Evolutionary conservation across 139 green algal species (phyloP).

Genomic region (Chloropicon primus): DNA sequence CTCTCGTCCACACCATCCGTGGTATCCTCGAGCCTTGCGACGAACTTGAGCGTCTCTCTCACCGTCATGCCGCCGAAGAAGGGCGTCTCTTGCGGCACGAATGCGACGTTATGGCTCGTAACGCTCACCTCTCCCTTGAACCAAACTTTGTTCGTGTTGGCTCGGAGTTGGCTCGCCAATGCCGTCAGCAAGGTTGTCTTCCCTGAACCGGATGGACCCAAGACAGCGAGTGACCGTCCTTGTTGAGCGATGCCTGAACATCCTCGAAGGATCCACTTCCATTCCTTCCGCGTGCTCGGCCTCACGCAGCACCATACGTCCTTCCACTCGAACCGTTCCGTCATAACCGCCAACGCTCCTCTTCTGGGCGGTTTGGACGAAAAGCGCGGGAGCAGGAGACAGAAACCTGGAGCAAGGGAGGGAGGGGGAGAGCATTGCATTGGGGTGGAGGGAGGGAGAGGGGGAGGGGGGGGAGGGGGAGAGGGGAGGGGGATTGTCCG

Average conservation of each 20-base stretch:
- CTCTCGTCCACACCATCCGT: not conserved
- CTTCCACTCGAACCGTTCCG: not conserved
- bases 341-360: not conserved
- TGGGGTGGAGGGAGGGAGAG: no score
- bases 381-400: no score
- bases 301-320: not conserved
- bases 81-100: not conserved
- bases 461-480: no score
- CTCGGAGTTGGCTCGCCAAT: not conserved
- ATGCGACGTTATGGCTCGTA: not conserved
- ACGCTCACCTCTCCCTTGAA: not conserved
- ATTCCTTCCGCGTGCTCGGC: not conserved
- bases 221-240: not conserved
- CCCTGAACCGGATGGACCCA: not conserved
- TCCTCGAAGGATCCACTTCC: not conserved
- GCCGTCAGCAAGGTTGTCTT: not conserved
- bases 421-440: no score
- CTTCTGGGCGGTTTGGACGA: not conserved
- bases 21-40: not conserved
- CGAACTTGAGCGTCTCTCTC: not conserved
- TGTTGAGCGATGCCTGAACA: not conserved
- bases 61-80: constrained; percentile 6
- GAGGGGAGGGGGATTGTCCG: no score
- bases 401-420: no score
- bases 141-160: not conserved